phyloP scores from a whole-genome alignment of 1,284 basidiomycete genomes.

The Puccinia sorghi region DNA sequence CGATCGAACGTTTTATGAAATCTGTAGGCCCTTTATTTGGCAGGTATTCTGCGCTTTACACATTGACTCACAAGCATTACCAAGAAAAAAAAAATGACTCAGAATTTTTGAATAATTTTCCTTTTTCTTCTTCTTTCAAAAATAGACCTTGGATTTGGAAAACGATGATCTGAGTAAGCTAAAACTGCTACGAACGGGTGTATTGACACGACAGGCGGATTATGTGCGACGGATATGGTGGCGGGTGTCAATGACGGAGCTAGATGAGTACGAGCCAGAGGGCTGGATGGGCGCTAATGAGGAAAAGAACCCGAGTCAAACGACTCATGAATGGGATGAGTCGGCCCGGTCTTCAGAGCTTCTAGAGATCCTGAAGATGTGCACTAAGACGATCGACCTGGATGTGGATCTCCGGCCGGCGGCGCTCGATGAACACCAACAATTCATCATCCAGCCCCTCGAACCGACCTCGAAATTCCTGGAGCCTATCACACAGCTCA shows the following conservation, averaged over 20 bases:
- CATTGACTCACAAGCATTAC: not conserved
- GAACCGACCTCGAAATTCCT: slow-evolving; percentile 24
- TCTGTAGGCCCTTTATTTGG: slow-evolving; percentile 39
- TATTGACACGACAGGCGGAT: slow-evolving; percentile 7
- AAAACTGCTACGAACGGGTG: not conserved
- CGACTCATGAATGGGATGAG: slow-evolving; percentile 6
- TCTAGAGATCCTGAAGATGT: slow-evolving; percentile 15
- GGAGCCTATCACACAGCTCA: slow-evolving; percentile 7
- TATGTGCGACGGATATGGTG: slow-evolving; percentile 26
- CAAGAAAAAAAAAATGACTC: not conserved
- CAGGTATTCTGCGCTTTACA: not conserved
- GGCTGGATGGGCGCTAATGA: not conserved
- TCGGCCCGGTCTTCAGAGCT: slow-evolving; percentile 3
- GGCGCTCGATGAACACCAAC: not conserved
- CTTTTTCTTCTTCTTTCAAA: not conserved
- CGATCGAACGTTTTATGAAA: slow-evolving; percentile 33
- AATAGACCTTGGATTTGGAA: slow-evolving; percentile 25
- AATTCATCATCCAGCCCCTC: not conserved
- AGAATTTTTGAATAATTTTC: not conserved
- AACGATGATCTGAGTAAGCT: not conserved
- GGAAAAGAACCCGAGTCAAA: not conserved
- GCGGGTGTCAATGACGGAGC: slow-evolving; percentile 8
- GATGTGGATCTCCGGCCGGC: slow-evolving; percentile 27
- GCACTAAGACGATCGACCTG: not conserved
- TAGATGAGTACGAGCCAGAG: slow-evolving; percentile 16